Evolutionary conservation across 176 grass and related monocot genomes (phyloP).

Genomic region (Phoenix roebelenii): DNA sequence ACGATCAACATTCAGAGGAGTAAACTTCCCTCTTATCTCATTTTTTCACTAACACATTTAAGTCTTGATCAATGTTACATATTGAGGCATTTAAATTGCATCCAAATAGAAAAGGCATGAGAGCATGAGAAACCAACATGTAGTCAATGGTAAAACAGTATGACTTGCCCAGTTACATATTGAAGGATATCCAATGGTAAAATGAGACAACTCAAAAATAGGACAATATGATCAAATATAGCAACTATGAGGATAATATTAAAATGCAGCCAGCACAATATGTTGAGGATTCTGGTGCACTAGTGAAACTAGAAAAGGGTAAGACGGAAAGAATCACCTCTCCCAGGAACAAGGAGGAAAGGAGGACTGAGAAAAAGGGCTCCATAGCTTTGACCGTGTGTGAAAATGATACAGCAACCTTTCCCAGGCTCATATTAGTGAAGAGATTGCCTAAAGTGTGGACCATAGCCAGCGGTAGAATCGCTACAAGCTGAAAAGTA

Average conservation of each 20-base stretch:
- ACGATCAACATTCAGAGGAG: background rate
- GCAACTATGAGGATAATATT: background rate
- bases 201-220: too few relatives aligned
- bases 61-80: background rate
- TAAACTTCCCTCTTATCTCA: background rate
- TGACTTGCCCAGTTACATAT: too few relatives aligned
- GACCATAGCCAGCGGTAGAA: conserved; percentile 52
- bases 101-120: too few relatives aligned
- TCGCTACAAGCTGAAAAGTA: conserved; percentile 37
- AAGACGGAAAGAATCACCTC: conserved; percentile 32
- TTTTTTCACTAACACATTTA: background rate
- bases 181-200: too few relatives aligned
- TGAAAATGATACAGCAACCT: conserved; percentile 61
- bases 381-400: conserved; percentile 83
- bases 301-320: background rate
- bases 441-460: conserved; percentile 79
- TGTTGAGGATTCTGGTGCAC: background rate
- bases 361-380: conserved; percentile 70
- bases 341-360: conserved; percentile 68
- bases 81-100: background rate
- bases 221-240: too few relatives aligned
- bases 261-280: background rate
- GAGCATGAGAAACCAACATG: too few relatives aligned
- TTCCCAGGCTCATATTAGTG: conserved; percentile 66
- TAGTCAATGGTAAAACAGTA: too few relatives aligned